A percentile compares a stretch with the other conserved stretches of the same genome.
These are phyloP conservation scores for Tremellales sp. DNA, from an alignment of 1,284 basidiomycete species.

Conservation along the genomic window DNA sequence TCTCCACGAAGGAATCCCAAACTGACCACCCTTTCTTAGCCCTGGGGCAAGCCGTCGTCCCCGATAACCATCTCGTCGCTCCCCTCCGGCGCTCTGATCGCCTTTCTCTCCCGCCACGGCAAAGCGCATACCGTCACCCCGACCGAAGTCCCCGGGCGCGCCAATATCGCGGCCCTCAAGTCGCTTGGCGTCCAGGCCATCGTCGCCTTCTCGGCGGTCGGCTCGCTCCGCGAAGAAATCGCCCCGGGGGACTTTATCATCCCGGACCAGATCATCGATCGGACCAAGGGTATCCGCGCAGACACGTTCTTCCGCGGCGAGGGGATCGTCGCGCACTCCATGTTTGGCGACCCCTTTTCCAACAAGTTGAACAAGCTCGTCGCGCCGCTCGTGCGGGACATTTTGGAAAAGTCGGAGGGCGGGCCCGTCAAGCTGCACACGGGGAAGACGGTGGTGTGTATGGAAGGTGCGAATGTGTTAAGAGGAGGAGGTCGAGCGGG, in stretches of 20 bases:
- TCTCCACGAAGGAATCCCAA: neutral
- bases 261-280: constrained; percentile 91
- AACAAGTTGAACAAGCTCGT: constrained; percentile 65
- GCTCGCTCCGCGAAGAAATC: constrained; percentile 92
- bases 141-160: constrained; percentile 72
- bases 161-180: constrained; percentile 95
- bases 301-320: constrained; percentile 82
- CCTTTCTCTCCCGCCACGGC: constrained; percentile 91
- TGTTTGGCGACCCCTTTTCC: constrained; percentile 89
- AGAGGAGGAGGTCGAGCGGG: too few species aligned
- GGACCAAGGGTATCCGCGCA: constrained; percentile 86
- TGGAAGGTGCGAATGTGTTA: constrained; percentile 77
- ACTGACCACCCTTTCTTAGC: constrained; percentile 59
- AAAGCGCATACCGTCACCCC: constrained; percentile 67
- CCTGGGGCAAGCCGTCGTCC: constrained; percentile 90
- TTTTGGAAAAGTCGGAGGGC: constrained; percentile 57
- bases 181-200: constrained; percentile 82
- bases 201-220: constrained; percentile 95
- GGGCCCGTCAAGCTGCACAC: constrained; percentile 64
- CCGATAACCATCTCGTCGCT: constrained; percentile 84
- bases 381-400: constrained; percentile 59
- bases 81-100: constrained; percentile 71
- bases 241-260: constrained; percentile 82
- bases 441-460: constrained; percentile 84
- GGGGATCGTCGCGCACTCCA: constrained; percentile 81